These are phyloP conservation scores for Pseudopithomyces maydicus DNA, from an alignment of 2,329 filamentous ascomycete species.

Conservation along the genomic window DNA sequence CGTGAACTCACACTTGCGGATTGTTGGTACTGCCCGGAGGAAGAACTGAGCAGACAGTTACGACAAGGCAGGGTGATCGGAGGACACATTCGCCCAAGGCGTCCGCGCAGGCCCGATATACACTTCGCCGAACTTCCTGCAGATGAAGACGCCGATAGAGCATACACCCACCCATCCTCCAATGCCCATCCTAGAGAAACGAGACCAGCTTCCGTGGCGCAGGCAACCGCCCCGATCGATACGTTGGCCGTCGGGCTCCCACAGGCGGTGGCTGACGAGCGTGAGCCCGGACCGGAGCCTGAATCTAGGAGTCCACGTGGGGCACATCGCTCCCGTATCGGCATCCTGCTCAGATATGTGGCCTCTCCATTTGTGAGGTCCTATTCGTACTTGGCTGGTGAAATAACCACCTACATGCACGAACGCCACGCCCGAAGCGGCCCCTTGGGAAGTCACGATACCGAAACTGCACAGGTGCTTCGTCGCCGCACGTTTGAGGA, in stretches of 20 bases:
- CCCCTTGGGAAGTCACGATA: neutral
- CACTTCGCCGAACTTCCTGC: no score
- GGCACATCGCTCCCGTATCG: neutral
- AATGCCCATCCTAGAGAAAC: no score
- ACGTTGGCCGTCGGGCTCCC: no score
- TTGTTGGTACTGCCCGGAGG: no score
- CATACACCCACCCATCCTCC: neutral
- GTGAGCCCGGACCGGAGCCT: neutral
- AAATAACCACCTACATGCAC: neutral
- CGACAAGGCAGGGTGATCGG: no score
- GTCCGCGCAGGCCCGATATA: no score
- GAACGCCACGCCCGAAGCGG: neutral
- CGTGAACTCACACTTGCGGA: no score
- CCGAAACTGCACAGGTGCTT: slow-evolving; percentile 1
- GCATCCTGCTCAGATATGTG: neutral
- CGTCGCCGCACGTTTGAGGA: neutral
- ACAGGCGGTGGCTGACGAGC: neutral
- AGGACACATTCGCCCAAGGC: no score
- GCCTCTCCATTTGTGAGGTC: neutral
- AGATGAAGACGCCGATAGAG: no score
- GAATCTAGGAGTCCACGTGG: neutral
- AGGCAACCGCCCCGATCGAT: no score
- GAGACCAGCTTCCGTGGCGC: no score
- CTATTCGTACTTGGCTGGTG: neutral
- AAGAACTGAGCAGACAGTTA: no score